Evolutionary conservation across 352 stramenopile species (phyloP).

Genomic region (Pythium folliculosum): DNA sequence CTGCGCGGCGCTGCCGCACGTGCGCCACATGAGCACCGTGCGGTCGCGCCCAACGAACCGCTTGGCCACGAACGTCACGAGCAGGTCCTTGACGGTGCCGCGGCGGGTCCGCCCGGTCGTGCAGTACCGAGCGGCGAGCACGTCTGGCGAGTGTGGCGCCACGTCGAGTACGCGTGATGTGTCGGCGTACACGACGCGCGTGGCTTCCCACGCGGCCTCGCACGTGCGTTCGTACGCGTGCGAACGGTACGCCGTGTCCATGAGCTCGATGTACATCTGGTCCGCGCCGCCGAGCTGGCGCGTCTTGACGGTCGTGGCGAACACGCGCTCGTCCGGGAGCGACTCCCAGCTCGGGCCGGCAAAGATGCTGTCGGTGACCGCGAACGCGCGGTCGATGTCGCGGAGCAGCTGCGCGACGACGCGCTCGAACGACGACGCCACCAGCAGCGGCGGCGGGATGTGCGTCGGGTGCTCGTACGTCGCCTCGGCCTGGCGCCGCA

Average conservation of each 20-base stretch:
- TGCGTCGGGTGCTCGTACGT: constrained; percentile 21
- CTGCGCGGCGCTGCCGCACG: constrained; percentile 28
- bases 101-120: constrained; percentile 2
- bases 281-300: not conserved
- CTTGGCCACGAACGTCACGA: constrained; percentile 46
- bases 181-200: constrained; percentile 3
- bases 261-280: constrained; percentile 26
- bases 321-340: constrained; percentile 17
- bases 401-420: not conserved
- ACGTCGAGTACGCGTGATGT: constrained; percentile 2
- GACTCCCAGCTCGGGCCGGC: constrained; percentile 36
- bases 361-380: constrained; percentile 41
- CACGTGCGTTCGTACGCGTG: constrained; percentile 7
- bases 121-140: constrained; percentile 13
- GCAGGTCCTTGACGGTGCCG: constrained; percentile 26
- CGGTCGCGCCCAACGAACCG: constrained; percentile 43
- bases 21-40: constrained; percentile 51
- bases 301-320: constrained; percentile 18
- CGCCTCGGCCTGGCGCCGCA: constrained; percentile 39
- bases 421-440: constrained; percentile 26
- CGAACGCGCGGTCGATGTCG: constrained; percentile 39
- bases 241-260: constrained; percentile 16
- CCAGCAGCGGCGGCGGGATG: constrained; percentile 10
- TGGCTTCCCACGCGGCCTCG: constrained; percentile 11
- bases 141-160: constrained; percentile 1